phyloP scores from a whole-genome alignment of 352 stramenopile species.

The Hyaloperonospora arabidopsidis region DNA sequence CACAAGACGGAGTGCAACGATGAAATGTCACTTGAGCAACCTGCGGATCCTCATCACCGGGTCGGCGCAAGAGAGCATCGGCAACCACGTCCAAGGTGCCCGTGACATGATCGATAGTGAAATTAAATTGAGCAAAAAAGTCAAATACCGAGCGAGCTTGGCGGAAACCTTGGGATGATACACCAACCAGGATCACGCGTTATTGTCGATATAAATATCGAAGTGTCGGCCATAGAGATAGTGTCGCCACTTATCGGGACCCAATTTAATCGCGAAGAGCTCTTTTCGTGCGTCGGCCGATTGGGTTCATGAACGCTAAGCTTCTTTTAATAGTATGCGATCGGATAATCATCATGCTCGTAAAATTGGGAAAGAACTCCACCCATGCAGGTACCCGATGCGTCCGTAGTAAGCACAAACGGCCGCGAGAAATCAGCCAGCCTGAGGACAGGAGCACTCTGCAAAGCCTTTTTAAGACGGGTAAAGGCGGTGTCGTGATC shows the following conservation, averaged over 20 bases:
- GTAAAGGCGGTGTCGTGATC: slow-evolving; percentile 14
- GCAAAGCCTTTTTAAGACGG: slow-evolving; percentile 20
- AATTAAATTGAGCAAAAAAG: not conserved
- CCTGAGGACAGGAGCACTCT: slow-evolving; percentile 18
- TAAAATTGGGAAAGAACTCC: slow-evolving; percentile 2
- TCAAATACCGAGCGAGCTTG: too few relatives aligned
- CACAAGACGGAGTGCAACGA: too few relatives aligned
- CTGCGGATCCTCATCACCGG: too few relatives aligned
- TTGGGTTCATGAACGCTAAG: slow-evolving; percentile 3
- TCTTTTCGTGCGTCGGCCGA: slow-evolving; percentile 10
- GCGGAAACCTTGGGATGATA: too few relatives aligned
- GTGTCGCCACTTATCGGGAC: not conserved
- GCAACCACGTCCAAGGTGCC: not conserved
- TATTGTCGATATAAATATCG: slow-evolving; percentile 10
- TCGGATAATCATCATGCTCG: not conserved
- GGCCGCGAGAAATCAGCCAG: slow-evolving; percentile 18
- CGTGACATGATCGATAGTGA: not conserved
- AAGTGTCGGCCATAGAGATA: slow-evolving; percentile 9
- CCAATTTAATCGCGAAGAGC: slow-evolving; percentile 11
- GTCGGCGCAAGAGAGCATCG: too few relatives aligned
- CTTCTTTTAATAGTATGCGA: slow-evolving; percentile 6
- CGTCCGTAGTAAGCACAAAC: slow-evolving; percentile 31
- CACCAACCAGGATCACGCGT: too few relatives aligned
- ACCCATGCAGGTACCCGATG: slow-evolving; percentile 14
- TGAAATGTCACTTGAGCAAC: too few relatives aligned